Base-by-base conservation (phyloP, 345 rosid species). In the Populus ilicifolia region DNA sequence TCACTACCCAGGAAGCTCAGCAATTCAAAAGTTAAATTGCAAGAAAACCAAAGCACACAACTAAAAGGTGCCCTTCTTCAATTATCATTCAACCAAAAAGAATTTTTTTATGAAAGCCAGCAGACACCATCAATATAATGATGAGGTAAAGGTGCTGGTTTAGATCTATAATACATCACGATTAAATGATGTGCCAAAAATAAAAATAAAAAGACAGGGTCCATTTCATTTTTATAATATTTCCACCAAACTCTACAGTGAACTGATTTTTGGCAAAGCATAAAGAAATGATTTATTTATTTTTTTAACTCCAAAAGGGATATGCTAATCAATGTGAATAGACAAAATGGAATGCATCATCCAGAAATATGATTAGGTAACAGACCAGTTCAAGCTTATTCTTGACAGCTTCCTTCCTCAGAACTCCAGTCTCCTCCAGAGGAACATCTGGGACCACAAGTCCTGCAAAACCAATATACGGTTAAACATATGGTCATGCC, bases 391-490 rank as follows among this genome's bases (percentile, higher is more conserved):
- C 99, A 79, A 96, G 91, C 33, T 88, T 84, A 62, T 90, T 79
- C 87, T 89, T 91, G 23, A 71, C 56, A 77, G 99, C 95, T 89
- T 89, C 98, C 41, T 71, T 87, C 69, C 94, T 89, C 82, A 96
- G 78, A 79, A 83, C 68, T 78, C 90, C 92, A 56, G 98, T 89
- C 87, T 96, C 99, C 82, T 96, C 99, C 8, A 96, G 81, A 77
- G 98, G 98, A 79, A 96, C 97, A 85, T 96, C 99, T 61, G 98
- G 97, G 74, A 96, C 97, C 56, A 93, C 94, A 83, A 96, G 96
- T 72, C 92, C 99, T 90, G 84, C 75, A 77, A 82, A 56, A 77
- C 48, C 73, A 39, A 33, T 54, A 4, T 5, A 21, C 25, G 71
- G 43, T 33, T 35, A 66, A 48, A 18, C 23, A 30, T 43, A 38